A percentile compares a stretch with the other conserved stretches of the same genome.
phyloP scores from a whole-genome alignment of 345 rosid species.

The Linum trigynum region DNA sequence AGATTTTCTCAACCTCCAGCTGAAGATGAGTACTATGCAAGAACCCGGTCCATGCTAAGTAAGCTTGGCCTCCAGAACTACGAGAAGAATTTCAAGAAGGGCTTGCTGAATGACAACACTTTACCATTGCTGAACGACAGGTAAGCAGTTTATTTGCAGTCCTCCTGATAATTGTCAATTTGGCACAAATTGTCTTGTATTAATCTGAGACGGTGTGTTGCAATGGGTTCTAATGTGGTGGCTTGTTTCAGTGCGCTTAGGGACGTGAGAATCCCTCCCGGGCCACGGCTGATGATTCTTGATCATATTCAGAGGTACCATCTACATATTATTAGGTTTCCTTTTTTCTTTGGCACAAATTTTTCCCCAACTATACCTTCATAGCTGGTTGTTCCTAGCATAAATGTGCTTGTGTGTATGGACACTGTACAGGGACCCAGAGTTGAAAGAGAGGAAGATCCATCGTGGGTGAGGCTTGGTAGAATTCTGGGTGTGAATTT shows the following conservation, averaged over 20 bases:
- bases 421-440: not conserved
- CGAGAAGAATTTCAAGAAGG: slow-evolving; percentile 84
- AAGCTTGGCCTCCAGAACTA: slow-evolving; percentile 78
- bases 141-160: slow-evolving; percentile 26
- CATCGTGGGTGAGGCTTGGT: not conserved
- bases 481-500: not conserved
- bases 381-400: too few relatives aligned
- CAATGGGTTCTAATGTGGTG: slow-evolving; percentile 4
- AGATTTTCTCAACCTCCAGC: slow-evolving; percentile 51
- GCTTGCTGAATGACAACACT: slow-evolving; percentile 69
- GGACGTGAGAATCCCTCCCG: slow-evolving; percentile 89
- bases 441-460: not conserved
- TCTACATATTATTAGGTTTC: too few relatives aligned
- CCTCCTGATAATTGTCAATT: not conserved
- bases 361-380: too few relatives aligned
- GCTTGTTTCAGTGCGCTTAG: slow-evolving; percentile 61
- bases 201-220: not conserved
- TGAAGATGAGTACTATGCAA: slow-evolving; percentile 48
- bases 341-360: too few relatives aligned
- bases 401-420: not conserved
- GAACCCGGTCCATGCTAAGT: slow-evolving; percentile 51
- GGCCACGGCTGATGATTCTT: slow-evolving; percentile 87
- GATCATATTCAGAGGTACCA: slow-evolving; percentile 68
- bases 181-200: slow-evolving; percentile 1
- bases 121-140: slow-evolving; percentile 88